These are phyloP conservation scores for Penicillium brevicompactum DNA, from an alignment of 2,329 filamentous ascomycete species.

Conservation along the genomic window DNA sequence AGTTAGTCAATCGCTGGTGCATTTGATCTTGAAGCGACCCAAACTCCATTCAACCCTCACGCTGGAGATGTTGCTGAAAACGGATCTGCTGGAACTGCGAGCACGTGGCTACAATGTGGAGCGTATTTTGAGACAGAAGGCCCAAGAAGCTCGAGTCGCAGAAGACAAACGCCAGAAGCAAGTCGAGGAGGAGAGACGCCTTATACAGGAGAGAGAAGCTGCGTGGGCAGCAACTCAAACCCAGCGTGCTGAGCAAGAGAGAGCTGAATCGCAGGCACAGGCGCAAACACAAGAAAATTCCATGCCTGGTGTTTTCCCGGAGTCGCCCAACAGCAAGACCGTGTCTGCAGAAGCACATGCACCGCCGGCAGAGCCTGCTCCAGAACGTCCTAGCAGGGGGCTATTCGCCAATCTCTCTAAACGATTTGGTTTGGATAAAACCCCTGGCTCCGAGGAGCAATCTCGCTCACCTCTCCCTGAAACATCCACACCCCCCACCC, in stretches of 20 bases:
- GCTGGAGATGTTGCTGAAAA: conserved; percentile 85
- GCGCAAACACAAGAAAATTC: conserved; percentile 39
- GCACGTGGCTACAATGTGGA: conserved; percentile 95
- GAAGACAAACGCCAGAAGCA: conserved; percentile 77
- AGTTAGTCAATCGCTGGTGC: conserved; percentile 83
- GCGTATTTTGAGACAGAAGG: conserved; percentile 84
- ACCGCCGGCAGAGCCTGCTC: conserved; percentile 22
- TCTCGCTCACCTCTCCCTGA: conserved; percentile 25
- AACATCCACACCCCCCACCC: conserved; percentile 38
- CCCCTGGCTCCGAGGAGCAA: conserved; percentile 22
- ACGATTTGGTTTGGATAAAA: conserved; percentile 66
- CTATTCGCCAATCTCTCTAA: conserved; percentile 70
- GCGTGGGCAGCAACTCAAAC: conserved; percentile 48
- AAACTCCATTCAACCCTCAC: conserved; percentile 88
- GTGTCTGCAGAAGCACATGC: conserved; percentile 21
- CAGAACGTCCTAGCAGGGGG: conserved; percentile 53
- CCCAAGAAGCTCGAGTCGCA: conserved; percentile 81
- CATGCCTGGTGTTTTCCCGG: conserved; percentile 76
- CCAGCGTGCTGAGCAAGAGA: conserved; percentile 30
- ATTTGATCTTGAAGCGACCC: conserved; percentile 76
- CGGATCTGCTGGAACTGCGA: conserved; percentile 78
- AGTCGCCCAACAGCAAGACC: conserved; percentile 57
- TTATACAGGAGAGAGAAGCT: conserved; percentile 63
- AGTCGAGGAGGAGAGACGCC: conserved; percentile 70
- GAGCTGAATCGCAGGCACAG: conserved; percentile 9